phyloP scores from a whole-genome alignment of 257 asterid genomes.

The Solanum arcanum region DNA sequence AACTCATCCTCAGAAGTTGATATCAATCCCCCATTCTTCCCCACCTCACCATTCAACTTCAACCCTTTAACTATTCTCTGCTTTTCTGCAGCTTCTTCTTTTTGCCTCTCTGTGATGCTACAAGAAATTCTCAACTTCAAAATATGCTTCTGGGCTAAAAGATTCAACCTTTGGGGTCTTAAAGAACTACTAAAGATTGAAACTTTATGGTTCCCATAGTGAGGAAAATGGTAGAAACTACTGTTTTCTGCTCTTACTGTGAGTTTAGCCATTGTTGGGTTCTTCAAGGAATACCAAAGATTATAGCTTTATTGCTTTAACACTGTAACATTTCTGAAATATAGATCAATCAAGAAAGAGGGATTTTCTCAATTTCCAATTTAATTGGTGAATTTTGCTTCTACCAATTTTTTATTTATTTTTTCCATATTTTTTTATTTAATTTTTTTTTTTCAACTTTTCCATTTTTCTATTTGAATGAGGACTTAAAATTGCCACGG shows the following conservation, averaged over 20 bases:
- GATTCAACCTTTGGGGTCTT: neutral
- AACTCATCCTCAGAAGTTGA: conserved; percentile 8
- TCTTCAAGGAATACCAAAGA: neutral
- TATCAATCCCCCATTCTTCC: conserved; percentile 17
- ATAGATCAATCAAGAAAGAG: neutral
- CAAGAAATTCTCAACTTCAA: conserved; percentile 45
- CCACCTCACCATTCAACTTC: conserved; percentile 32
- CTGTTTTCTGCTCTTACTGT: conserved; percentile 29
- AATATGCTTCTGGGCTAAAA: conserved; percentile 15
- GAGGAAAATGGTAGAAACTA: conserved; percentile 8
- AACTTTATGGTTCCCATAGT: conserved; percentile 16
- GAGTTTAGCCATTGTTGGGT: conserved; percentile 30
- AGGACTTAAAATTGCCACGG: neutral
- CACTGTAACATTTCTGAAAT: neutral
- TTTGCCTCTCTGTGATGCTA: conserved; percentile 55
- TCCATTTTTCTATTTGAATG: neutral
- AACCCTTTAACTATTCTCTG: conserved; percentile 24
- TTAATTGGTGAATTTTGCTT: neutral
- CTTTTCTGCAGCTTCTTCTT: conserved; percentile 24
- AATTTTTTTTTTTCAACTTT: neutral
- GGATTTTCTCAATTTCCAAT: neutral
- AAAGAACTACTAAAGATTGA: conserved; percentile 5
- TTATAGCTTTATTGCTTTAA: neutral
- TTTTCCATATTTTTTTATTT: neutral
- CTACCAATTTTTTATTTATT: neutral